Evolutionary conservation across 805 yeast species (phyloP), one percentile per base, ranked within the genome.

Genomic region (Saccharomycopsis selenospora): DNA sequence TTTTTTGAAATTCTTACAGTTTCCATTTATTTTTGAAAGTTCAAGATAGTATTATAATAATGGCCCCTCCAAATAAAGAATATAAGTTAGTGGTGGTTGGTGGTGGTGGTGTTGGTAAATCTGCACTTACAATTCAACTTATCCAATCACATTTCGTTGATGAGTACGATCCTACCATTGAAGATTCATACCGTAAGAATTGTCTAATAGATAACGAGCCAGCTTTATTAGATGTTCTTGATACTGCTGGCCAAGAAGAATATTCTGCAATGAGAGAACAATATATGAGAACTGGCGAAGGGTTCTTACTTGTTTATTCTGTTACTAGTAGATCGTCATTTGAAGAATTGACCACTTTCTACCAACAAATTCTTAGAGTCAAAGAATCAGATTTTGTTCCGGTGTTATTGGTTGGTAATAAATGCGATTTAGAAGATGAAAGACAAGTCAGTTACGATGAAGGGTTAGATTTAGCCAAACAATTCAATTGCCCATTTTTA

Each of bases 161-260:
- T 65, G 99, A 93, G 64, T 93, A 93, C 61, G 99, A 93, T 67
- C 99, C 99, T 7, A 93, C 99, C 8, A 93, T 93, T 61, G 99
- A 93, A 67, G 93, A 85, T 61, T 82, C 90, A 0, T 85, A 85
- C 65, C 76, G 96, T 57, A 93, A 93, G 62, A 91, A 85, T 59
- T 85, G 93, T 60, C 80, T 77, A 24, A 80, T 93, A 36, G 95
- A 90, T 63, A 79, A 78, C 51, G 86, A 82, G 61, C 84, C 80
- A 30, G 81, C 86, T 1, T 72, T 85, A 22, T 67, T 85, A 54
- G 99, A 93, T 65, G 89, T 93, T 38, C 76, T 93, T 61, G 99
- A 93, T 66, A 93, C 99, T 18, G 99, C 99, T 2, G 99, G 99
- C 38, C 97, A 90, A 71, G 98, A 91, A 66, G 97, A 90, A 67